A percentile compares a stretch with the other conserved stretches of the same genome.
phyloP scores from a whole-genome alignment of 1,284 basidiomycete species.

The Pholiota adiposa region DNA sequence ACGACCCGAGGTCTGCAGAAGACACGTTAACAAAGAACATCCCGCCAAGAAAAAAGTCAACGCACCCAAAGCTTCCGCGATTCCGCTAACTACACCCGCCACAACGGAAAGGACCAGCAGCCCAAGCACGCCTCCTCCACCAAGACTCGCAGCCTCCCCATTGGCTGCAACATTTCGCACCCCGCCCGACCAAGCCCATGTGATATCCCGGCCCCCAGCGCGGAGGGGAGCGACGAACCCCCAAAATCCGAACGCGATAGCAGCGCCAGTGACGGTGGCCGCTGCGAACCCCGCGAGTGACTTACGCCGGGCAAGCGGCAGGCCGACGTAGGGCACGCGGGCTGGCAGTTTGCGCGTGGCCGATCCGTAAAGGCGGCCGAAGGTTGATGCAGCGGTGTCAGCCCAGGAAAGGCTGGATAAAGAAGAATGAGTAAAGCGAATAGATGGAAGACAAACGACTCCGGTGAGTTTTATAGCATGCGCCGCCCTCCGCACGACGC shows the following conservation, averaged over 20 bases:
- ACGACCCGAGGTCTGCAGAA: conserved; percentile 75
- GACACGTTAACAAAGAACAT: conserved; percentile 29
- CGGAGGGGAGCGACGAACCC: conserved; percentile 56
- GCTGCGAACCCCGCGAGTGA: conserved; percentile 90
- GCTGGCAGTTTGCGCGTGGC: conserved; percentile 72
- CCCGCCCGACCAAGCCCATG: conserved; percentile 60
- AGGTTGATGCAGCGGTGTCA: conserved; percentile 93
- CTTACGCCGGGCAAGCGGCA: conserved; percentile 85
- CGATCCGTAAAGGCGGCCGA: conserved; percentile 86
- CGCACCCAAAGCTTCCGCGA: conserved; percentile 85
- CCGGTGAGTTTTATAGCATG: neutral
- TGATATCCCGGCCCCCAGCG: conserved; percentile 38
- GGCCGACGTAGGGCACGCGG: conserved; percentile 55
- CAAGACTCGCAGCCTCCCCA: conserved; percentile 18
- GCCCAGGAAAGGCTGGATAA: conserved; percentile 91
- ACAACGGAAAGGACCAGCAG: conserved; percentile 62
- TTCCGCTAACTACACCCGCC: conserved; percentile 79
- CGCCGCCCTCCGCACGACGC: neutral
- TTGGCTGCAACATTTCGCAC: conserved; percentile 29
- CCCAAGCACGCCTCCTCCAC: conserved; percentile 52
- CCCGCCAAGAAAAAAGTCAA: conserved; percentile 25
- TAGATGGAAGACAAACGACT: neutral
- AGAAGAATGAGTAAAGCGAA: neutral
- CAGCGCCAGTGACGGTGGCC: conserved; percentile 77
- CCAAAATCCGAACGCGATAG: conserved; percentile 84